Evolutionary conservation across 164 flowering plant species (phyloP).

Genomic region (Liriodendron chinense): DNA sequence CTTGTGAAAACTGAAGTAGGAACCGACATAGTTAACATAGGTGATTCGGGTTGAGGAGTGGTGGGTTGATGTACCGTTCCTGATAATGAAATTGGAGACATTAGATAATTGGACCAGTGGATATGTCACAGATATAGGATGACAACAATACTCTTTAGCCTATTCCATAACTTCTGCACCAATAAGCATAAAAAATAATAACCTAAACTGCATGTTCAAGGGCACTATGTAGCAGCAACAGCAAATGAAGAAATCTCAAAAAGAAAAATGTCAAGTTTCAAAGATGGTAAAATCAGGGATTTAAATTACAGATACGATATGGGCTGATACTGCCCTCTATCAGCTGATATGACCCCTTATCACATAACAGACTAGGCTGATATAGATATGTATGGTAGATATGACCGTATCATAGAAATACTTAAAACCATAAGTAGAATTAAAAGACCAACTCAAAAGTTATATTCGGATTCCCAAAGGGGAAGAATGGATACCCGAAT

Average conservation of each 20-base stretch:
- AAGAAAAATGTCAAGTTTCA: not conserved
- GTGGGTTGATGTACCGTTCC: slow-evolving; percentile 34
- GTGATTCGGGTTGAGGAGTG: slow-evolving; percentile 39
- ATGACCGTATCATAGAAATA: too few species aligned
- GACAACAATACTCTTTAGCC: not conserved
- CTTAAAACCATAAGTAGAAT: too few species aligned
- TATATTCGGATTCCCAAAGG: too few species aligned
- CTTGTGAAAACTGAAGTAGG: slow-evolving; percentile 53
- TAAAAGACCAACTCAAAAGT: too few species aligned
- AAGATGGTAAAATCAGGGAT: too few species aligned
- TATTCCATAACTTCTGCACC: not conserved
- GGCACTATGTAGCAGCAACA: not conserved
- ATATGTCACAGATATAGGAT: not conserved
- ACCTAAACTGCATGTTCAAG: not conserved
- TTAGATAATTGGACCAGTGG: not conserved
- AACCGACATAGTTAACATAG: slow-evolving; percentile 46
- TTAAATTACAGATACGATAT: too few species aligned
- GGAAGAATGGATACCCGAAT: too few species aligned
- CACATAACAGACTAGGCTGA: too few species aligned
- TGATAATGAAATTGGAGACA: slow-evolving; percentile 12
- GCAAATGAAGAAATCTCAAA: not conserved
- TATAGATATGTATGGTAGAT: too few species aligned
- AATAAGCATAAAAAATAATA: too few species aligned
- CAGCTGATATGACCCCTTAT: too few species aligned
- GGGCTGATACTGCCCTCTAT: too few species aligned